Base-by-base conservation (phyloP, 1,139 yeast species). In the Pichia sp. region DNA sequence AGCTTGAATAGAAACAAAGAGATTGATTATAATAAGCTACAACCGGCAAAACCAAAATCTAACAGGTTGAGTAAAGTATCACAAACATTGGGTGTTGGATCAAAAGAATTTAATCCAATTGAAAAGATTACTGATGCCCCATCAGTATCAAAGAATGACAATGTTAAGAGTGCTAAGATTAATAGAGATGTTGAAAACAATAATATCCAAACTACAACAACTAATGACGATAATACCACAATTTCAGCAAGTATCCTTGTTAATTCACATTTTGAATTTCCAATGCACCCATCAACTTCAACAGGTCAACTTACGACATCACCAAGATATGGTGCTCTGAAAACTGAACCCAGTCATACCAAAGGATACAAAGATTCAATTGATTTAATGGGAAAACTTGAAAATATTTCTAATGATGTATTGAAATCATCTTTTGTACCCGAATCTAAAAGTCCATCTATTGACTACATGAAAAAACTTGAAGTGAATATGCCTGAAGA, bases 231-330 rank as follows among this genome's bases (percentile, higher is more conserved):
- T 34, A 22, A 20, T 15, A 46, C 54, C 9, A 51, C 50, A n/a
- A 46, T 48, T 5, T 56, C 59, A 4, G 46, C 57, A 3, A 54
- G 59, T 45, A 47, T 60, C 7, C 49, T 52, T 45, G 63, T 60
- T 12, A 60, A 55, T 37, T 53, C 60, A 7, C 51, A 52, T 29
- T 60, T 60, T 50, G 58, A 50, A 36, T 59, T 59, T 46, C 63
- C 63, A 13, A 46, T 49, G 47, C 53, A 47, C 11, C 36, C 42
- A 16, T 12, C 35, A 13, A 24, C 16, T 1, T 13, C 13, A 13
- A 18, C 25, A 22, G 15, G 18, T 26, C 26, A 12, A 15, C 24
- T 11, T 12, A 44, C 25, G 7, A 20, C n/a, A 20, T 20, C 38
- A 18, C 50, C 52, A 23, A 46, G 36, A 24, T 39, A 42, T 41